Percentiles rank a stretch among this genome's conserved stretches.
These are phyloP conservation scores for Thermothelomyces thermophilus DNA, from an alignment of 2,329 filamentous ascomycete species.

Conservation along the genomic window DNA sequence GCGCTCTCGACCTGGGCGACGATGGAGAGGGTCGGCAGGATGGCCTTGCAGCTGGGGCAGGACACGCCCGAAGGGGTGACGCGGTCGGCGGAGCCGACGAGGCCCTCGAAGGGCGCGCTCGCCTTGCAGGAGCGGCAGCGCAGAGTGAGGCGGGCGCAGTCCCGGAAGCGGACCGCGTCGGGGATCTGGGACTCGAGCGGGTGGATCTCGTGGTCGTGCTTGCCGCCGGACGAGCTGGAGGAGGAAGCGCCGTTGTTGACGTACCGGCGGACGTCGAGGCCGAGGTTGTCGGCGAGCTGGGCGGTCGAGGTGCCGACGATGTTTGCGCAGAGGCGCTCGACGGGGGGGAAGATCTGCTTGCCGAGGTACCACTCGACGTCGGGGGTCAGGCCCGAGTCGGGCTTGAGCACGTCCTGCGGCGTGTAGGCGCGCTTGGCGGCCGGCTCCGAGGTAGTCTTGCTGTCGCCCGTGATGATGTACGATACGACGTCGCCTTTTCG, in stretches of 20 bases:
- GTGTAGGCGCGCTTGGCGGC: constrained; percentile 86
- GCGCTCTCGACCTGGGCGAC: constrained; percentile 83
- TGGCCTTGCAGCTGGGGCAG: constrained; percentile 62
- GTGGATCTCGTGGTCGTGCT: constrained; percentile 68
- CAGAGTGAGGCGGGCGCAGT: constrained; percentile 68
- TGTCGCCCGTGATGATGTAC: constrained; percentile 82
- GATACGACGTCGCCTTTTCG: constrained; percentile 94
- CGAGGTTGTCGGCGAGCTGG: constrained; percentile 85
- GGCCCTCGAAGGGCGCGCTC: constrained; percentile 67
- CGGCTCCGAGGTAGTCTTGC: constrained; percentile 53
- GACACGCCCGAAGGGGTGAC: constrained; percentile 68
- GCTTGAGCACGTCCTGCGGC: constrained; percentile 75
- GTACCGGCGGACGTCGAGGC: constrained; percentile 85
- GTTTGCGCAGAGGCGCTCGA: constrained; percentile 94
- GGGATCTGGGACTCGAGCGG: constrained; percentile 92
- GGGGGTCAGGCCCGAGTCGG: constrained; percentile 67
- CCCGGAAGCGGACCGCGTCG: constrained; percentile 80
- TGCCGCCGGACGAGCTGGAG: constrained; percentile 41
- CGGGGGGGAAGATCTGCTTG: constrained; percentile 97
- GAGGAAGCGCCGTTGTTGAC: constrained; percentile 36
- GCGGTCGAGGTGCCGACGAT: constrained; percentile 88
- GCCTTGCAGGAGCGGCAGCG: constrained; percentile 76
- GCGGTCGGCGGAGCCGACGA: constrained; percentile 50
- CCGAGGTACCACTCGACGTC: constrained; percentile 98
- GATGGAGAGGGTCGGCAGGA: constrained; percentile 64